These are phyloP conservation scores for Kwoniella newhampshirensis DNA, from an alignment of 768 basidiomycete genomes.

Conservation along the genomic window DNA sequence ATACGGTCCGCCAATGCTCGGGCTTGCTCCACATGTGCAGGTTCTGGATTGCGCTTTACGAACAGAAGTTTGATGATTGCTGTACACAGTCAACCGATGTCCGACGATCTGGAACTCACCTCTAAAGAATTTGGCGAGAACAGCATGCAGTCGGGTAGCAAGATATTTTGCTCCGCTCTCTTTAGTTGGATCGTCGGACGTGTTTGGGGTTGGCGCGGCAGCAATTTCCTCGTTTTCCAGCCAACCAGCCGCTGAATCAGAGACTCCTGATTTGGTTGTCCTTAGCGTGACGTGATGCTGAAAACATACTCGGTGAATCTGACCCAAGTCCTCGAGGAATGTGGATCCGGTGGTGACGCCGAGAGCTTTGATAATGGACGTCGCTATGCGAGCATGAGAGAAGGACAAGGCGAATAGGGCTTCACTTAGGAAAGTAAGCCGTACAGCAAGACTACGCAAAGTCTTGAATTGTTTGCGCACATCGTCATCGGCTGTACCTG, in stretches of 20 bases:
- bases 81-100: no score
- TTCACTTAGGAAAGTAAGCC: slow-evolving; percentile 76
- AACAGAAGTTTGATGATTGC: slow-evolving; percentile 81
- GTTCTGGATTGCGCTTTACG: slow-evolving; percentile 73
- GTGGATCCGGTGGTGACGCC: slow-evolving; percentile 65
- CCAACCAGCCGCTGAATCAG: slow-evolving; percentile 47
- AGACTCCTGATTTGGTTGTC: slow-evolving; percentile 59
- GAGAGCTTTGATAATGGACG: slow-evolving; percentile 71
- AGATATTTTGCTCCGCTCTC: slow-evolving; percentile 75
- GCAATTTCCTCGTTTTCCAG: slow-evolving; percentile 21
- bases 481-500: slow-evolving; percentile 58
- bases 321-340: slow-evolving; percentile 70
- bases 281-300: slow-evolving; percentile 86
- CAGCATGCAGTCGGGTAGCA: slow-evolving; percentile 71
- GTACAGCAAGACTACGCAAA: slow-evolving; percentile 21
- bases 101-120: no score
- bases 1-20: slow-evolving; percentile 66
- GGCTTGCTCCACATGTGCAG: slow-evolving; percentile 74
- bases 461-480: slow-evolving; percentile 67
- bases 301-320: slow-evolving; percentile 74
- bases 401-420: slow-evolving; percentile 80
- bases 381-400: slow-evolving; percentile 73
- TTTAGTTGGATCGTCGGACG: slow-evolving; percentile 11
- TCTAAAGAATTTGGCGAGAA: slow-evolving; percentile 81
- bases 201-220: slow-evolving; percentile 5